A percentile compares a stretch with the other conserved stretches of the same genome.
phyloP scores from a whole-genome alignment of 2,329 filamentous ascomycete genomes.

The Immersiporthe knoxdaviesiana region DNA sequence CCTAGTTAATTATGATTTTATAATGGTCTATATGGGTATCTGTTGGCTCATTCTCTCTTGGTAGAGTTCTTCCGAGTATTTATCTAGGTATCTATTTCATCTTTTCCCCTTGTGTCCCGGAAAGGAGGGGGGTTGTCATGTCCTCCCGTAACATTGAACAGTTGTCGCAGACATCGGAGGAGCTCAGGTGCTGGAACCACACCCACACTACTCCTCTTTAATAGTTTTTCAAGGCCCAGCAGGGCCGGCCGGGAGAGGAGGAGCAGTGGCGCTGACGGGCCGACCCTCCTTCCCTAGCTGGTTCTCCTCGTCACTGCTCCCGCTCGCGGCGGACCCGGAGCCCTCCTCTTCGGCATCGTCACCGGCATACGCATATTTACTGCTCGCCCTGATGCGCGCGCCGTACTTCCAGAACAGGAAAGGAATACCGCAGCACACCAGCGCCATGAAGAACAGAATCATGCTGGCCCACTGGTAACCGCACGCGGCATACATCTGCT shows the following conservation, averaged over 20 bases:
- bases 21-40: neutral
- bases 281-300: conserved; percentile 1
- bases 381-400: conserved; percentile 67
- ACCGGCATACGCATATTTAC: conserved; percentile 73
- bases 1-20: neutral
- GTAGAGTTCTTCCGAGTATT: neutral
- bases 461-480: conserved; percentile 77
- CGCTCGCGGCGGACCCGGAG: neutral
- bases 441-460: conserved; percentile 71
- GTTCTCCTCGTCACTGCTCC: conserved; percentile 1
- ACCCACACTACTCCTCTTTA: neutral
- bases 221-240: neutral
- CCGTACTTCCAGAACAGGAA: conserved; percentile 82
- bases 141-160: neutral
- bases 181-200: too few species aligned
- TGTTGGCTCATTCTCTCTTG: neutral
- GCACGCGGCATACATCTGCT: conserved; percentile 76
- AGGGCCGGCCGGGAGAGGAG: neutral
- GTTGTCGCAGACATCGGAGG: neutral
- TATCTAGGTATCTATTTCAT: neutral
- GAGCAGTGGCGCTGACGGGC: neutral
- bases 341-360: conserved; percentile 49
- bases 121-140: too few species aligned
- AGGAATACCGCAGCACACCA: conserved; percentile 81
- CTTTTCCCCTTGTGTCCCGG: neutral